Conservation (phyloP, 768 basidiomycete genomes). For the Fistulinella prunicolor region DNA sequence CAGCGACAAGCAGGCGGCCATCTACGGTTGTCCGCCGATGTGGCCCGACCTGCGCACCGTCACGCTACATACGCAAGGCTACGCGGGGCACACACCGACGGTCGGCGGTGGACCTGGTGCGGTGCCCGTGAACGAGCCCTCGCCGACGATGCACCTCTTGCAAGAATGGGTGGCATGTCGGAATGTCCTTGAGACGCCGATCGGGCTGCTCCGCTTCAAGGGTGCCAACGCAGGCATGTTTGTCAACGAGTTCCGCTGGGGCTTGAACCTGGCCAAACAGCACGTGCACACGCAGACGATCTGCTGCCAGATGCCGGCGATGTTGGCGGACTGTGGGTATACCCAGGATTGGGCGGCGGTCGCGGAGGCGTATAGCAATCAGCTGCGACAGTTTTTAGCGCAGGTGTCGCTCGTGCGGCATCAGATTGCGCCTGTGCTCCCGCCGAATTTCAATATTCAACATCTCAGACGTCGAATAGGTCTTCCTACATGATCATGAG, state of each 20-base stretch:
- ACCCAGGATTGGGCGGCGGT: conserved; percentile 27
- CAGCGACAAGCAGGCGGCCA: conserved; percentile 33
- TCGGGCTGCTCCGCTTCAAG: conserved; percentile 26
- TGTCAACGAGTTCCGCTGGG: conserved; percentile 30
- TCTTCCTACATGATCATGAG: conserved; percentile 23
- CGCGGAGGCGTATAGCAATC: conserved; percentile 30
- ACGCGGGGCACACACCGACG: conserved; percentile 10
- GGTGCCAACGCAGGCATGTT: conserved; percentile 30
- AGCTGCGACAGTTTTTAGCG: conserved; percentile 29
- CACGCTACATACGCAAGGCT: conserved; percentile 32
- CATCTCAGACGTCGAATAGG: conserved; percentile 30
- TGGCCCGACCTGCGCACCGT: conserved; percentile 25
- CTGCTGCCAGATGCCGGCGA: conserved; percentile 18
- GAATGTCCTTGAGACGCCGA: conserved; percentile 19
- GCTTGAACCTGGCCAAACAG: conserved; percentile 25
- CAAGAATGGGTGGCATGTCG: conserved; percentile 26
- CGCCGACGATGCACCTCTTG: conserved; percentile 27
- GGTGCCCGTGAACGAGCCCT: conserved; percentile 31
- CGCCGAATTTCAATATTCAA: conserved; percentile 32
- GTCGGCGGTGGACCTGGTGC: conserved; percentile 15
- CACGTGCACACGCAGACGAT: conserved; percentile 22
- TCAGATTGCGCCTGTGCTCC: conserved; percentile 30
- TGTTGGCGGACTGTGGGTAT: conserved; percentile 29
- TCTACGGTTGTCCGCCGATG: conserved; percentile 28
- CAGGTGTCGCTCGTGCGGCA: conserved; percentile 31